phyloP scores from a whole-genome alignment of 257 asterid species.

The Marsdenia floribunda region DNA sequence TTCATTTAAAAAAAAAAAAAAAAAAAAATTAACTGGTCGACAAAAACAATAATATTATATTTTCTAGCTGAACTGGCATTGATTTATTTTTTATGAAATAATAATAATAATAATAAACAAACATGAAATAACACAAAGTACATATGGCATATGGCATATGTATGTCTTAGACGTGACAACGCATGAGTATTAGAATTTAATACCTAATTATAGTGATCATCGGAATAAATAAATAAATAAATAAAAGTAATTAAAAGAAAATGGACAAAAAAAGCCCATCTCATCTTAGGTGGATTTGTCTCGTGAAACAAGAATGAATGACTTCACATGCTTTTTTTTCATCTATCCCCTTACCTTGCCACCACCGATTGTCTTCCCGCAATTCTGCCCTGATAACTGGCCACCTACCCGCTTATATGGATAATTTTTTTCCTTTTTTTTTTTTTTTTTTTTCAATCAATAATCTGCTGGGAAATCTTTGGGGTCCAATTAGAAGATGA shows the following conservation, averaged over 20 bases:
- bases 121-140: background rate
- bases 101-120: no score
- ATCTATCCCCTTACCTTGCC: background rate
- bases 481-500: background rate
- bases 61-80: background rate
- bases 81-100: background rate
- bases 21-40: no score
- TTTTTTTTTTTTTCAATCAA: no score
- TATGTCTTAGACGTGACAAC: background rate
- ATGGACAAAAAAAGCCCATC: constrained; percentile 18
- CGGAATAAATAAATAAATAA: background rate
- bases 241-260: no score
- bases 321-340: constrained; percentile 23
- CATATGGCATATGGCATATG: background rate
- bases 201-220: constrained; percentile 7
- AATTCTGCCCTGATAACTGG: background rate
- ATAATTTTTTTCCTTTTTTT: no score
- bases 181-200: background rate
- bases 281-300: constrained; percentile 28
- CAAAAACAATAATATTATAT: background rate
- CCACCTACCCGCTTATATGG: no score
- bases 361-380: no score
- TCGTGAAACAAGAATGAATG: constrained; percentile 8
- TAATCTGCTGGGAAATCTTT: no score
- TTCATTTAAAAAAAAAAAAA: no score